Percentiles rank a stretch among this genome's conserved stretches.
These are phyloP conservation scores for Sporodiniella umbellata DNA, from an alignment of 371 early-diverging fungal genomes.

Conservation along the genomic window DNA sequence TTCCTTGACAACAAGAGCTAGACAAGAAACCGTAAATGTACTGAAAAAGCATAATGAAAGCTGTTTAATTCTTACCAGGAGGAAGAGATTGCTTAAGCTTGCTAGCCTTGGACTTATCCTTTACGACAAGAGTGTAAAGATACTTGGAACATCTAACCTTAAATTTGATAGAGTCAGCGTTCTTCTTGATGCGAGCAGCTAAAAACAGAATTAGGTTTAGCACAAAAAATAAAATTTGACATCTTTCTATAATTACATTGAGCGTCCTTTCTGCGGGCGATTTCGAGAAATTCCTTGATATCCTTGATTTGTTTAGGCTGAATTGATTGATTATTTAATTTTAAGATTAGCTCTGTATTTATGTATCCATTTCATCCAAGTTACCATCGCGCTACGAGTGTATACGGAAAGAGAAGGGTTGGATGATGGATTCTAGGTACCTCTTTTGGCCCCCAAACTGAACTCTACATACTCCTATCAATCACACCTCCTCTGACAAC, in stretches of 20 bases:
- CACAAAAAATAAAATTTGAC: not conserved
- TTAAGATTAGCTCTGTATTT: not conserved
- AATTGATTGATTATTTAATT: not conserved
- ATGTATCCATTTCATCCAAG: not conserved
- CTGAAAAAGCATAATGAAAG: too few species aligned
- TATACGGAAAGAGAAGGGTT: not conserved
- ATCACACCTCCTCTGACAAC: too few species aligned
- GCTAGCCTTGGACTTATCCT: slow-evolving; percentile 90
- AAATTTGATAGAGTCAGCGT: slow-evolving; percentile 90
- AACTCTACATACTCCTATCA: too few species aligned
- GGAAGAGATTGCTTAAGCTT: slow-evolving; percentile 90
- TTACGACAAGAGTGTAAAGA: slow-evolving; percentile 90
- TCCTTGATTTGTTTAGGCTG: slow-evolving; percentile 95
- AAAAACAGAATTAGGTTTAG: slow-evolving; percentile 1
- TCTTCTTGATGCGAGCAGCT: slow-evolving; percentile 94
- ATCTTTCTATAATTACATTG: slow-evolving; percentile 48
- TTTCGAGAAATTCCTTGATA: slow-evolving; percentile 94
- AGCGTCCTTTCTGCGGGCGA: slow-evolving; percentile 92
- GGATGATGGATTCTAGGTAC: not conserved
- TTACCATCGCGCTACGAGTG: slow-evolving; percentile 1
- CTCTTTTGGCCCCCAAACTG: not conserved
- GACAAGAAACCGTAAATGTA: not conserved
- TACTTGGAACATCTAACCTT: slow-evolving; percentile 95
- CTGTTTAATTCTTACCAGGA: slow-evolving; percentile 59
- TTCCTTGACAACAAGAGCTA: slow-evolving; percentile 19